Evolutionary conservation across 164 flowering plant species (phyloP), one percentile per base, ranked within the genome.

Genomic region (Saururus chinensis): DNA sequence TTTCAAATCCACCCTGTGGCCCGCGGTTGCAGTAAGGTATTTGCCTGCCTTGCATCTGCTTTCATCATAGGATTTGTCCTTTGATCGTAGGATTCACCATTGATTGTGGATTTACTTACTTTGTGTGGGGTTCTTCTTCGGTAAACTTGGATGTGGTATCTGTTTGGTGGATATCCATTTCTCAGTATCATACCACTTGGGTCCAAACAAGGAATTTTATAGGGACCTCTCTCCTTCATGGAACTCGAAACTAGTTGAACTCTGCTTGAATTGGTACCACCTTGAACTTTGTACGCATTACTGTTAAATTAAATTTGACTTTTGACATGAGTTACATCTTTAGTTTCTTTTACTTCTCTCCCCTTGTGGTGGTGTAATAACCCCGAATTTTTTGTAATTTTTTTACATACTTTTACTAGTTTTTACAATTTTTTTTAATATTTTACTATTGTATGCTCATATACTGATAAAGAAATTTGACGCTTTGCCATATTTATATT

Each of bases 171-270:
- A 73, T 51, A 91, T 80, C 98, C 98, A 91, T 72, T 91, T 91
- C 76, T 91, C 98, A 0, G 98, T 95, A 74, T 91, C 92, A 69
- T 91, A 85, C 98, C 98, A 91, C 77, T 91, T 91, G 11, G 88
- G 70, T 51, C 87, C 60, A 26, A 77, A 10, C 10, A 75, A 52
- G 24, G 73, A 65, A 68, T 73, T 78, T 53, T 79, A 80, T 9
- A 61, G 59, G 51, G 77, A 60, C 42, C 85, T 84, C 57, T 91
- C 95, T 8, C 85, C 89, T 70, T 80, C 84, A 56, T 82, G 96
- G 71, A 91, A 91, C 81, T 91, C 98, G 57, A 91, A 91, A 77
- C 97, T 88, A 8, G 97, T 88, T 21, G 84, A 64, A 84, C 76
- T 57, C 79, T 69, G 63, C 89, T 82, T 26, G 70, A 74, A 66